Evolutionary conservation across 106 monocot genomes (phyloP).

Genomic region (Allium cepa): DNA sequence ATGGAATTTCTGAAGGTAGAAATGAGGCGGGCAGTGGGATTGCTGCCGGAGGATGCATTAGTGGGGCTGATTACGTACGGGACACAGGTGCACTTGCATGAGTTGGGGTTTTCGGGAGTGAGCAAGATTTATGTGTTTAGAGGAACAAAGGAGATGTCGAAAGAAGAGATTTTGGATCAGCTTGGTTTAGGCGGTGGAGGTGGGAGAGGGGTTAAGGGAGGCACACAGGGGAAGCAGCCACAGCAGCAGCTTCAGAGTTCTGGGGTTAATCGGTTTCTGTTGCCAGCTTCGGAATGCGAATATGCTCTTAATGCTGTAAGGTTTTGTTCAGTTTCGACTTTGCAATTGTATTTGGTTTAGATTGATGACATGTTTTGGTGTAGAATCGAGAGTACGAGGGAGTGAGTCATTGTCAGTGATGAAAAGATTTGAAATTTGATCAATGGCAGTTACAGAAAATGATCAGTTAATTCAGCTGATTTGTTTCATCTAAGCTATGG

Average conservation of each 20-base stretch:
- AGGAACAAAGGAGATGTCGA: slow-evolving; percentile 81
- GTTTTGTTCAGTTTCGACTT: too few relatives aligned
- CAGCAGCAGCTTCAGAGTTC: slow-evolving; percentile 13
- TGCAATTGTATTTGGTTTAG: too few relatives aligned
- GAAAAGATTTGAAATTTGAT: too few relatives aligned
- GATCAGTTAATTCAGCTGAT: too few relatives aligned
- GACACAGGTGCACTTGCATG: slow-evolving; percentile 94
- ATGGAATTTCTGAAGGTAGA: slow-evolving; percentile 72
- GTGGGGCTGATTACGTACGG: slow-evolving; percentile 89
- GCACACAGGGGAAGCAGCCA: slow-evolving; percentile 18
- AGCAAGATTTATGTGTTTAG: slow-evolving; percentile 78
- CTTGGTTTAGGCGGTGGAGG: slow-evolving; percentile 55
- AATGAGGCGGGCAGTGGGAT: slow-evolving; percentile 68
- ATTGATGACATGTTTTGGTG: too few relatives aligned
- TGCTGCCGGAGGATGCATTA: slow-evolving; percentile 81
- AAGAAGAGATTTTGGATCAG: slow-evolving; percentile 88
- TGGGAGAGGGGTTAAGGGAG: slow-evolving; percentile 9
- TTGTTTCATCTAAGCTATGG: too few relatives aligned
- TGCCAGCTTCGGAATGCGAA: slow-evolving; percentile 88
- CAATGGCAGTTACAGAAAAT: too few relatives aligned
- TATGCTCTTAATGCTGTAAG: slow-evolving; percentile 83
- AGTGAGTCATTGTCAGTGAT: too few relatives aligned
- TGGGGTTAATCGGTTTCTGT: slow-evolving; percentile 63
- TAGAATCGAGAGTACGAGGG: too few relatives aligned
- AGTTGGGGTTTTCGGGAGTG: slow-evolving; percentile 77